Evolutionary conservation across 148 eudicot genomes (phyloP).

Genomic region (Amaranthus hypochondriacus): DNA sequence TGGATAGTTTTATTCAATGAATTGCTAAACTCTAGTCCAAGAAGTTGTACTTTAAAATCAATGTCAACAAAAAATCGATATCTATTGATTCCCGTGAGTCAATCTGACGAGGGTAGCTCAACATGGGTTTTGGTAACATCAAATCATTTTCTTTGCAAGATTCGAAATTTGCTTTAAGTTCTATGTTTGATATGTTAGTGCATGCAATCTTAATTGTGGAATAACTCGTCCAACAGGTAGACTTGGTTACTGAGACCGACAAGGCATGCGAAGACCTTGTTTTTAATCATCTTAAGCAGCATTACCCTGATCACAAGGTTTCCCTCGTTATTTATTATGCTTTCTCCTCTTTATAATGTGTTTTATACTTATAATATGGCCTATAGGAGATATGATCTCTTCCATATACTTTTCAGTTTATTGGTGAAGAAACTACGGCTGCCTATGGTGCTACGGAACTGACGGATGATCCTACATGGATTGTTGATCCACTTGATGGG

Average conservation of each 20-base stretch:
- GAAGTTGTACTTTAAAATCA: too few relatives aligned
- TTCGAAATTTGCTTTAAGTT: background rate
- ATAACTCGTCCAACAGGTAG: conserved; percentile 52
- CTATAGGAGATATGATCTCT: background rate
- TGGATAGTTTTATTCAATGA: too few relatives aligned
- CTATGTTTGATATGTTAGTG: background rate
- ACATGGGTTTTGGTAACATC: too few relatives aligned
- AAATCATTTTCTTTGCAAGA: background rate
- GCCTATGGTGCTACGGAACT: conserved; percentile 73
- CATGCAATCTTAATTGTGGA: background rate
- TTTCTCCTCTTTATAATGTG: conserved; percentile 5
- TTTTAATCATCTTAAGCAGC: conserved; percentile 69
- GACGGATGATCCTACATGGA: conserved; percentile 95
- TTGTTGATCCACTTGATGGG: conserved; percentile 95
- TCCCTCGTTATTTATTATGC: background rate
- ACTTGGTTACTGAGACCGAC: conserved; percentile 98
- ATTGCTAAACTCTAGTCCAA: too few relatives aligned
- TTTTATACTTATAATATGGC: background rate
- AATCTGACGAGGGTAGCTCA: too few relatives aligned
- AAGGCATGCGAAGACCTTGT: conserved; percentile 93
- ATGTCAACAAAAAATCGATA: too few relatives aligned
- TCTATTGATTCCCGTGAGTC: too few relatives aligned
- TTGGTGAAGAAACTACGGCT: conserved; percentile 97
- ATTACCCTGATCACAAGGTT: conserved; percentile 76
- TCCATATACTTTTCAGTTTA: conserved; percentile 46